Conservation (phyloP, 1,139 yeast species). For the Williopsis jadinii region DNA sequence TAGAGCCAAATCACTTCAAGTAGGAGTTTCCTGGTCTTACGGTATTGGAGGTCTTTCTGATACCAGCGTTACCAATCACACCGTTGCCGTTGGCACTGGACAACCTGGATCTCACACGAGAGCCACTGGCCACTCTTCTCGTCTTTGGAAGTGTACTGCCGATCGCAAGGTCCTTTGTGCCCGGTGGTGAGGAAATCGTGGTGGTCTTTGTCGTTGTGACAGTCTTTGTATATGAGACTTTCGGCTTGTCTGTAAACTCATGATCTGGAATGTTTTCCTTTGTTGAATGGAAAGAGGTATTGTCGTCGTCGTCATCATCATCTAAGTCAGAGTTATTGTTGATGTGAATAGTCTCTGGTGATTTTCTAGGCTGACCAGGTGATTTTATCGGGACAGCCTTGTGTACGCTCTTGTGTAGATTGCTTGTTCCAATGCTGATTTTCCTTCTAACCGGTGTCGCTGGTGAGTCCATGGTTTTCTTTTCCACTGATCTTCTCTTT, state of each 20-base stretch:
- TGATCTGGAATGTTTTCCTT: conserved; percentile 12
- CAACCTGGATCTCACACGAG: conserved; percentile 24
- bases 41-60: conserved; percentile 19
- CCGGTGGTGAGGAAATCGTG: conserved; percentile 37
- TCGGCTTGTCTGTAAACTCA: conserved; percentile 21
- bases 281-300: conserved; percentile 10
- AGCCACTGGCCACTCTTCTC: conserved; percentile 27
- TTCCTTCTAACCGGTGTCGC: conserved; percentile 72
- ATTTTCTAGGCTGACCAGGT: conserved; percentile 95
- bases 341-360: conserved; percentile 17
- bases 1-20: conserved; percentile 2
- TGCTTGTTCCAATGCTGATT: conserved; percentile 53
- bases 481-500: conserved; percentile 13
- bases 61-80: conserved; percentile 20
- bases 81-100: conserved; percentile 10
- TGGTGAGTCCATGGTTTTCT: conserved; percentile 34
- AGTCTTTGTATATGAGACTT: conserved; percentile 38
- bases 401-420: conserved; percentile 58
- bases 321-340: conserved; percentile 17
- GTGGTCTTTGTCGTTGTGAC: conserved; percentile 44
- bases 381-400: conserved; percentile 85
- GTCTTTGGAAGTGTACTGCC: conserved; percentile 18
- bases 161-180: conserved; percentile 10
- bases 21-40: conserved; percentile 11
- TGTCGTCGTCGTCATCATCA: conserved; percentile 13